Conservation (phyloP, 2,329 filamentous ascomycete species). For the Conoideocrella luteorostrata region DNA sequence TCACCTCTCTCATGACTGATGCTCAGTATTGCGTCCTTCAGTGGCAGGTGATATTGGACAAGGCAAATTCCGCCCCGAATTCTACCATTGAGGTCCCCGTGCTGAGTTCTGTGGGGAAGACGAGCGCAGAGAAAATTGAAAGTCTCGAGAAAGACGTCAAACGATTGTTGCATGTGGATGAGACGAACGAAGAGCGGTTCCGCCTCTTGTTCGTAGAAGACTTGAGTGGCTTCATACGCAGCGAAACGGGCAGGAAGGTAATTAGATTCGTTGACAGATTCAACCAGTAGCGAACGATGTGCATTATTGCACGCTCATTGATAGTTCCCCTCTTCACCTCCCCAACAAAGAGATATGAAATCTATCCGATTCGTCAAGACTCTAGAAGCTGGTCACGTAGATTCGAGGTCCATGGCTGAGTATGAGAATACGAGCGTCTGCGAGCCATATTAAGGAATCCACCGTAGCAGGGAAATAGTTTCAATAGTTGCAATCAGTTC, state of each 20-base stretch:
- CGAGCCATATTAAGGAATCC: too few relatives aligned
- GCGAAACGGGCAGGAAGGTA: slow-evolving; percentile 19
- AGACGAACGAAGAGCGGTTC: slow-evolving; percentile 24
- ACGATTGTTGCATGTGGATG: slow-evolving; percentile 17
- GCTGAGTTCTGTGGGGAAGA: slow-evolving; percentile 14
- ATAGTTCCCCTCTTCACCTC: too few relatives aligned
- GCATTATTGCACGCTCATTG: too few relatives aligned
- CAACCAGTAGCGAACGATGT: too few relatives aligned
- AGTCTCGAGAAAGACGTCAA: slow-evolving; percentile 13
- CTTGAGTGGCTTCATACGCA: slow-evolving; percentile 22
- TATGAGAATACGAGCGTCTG: too few relatives aligned
- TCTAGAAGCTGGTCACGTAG: too few relatives aligned
- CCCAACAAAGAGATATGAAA: too few relatives aligned
- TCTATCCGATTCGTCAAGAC: too few relatives aligned
- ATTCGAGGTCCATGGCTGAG: too few relatives aligned
- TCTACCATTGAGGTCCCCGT: slow-evolving; percentile 19
- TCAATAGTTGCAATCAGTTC: too few relatives aligned
- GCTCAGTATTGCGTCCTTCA: slow-evolving; percentile 27
- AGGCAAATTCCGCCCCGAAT: slow-evolving; percentile 19
- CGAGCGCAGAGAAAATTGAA: too few relatives aligned
- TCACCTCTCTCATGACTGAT: slow-evolving; percentile 19
- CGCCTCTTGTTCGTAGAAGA: slow-evolving; percentile 27
- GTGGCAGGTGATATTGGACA: slow-evolving; percentile 35
- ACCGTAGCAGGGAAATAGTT: too few relatives aligned
- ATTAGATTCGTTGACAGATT: slow-evolving; percentile 28